Conservation (phyloP, 2,329 filamentous ascomycete species). For the Cercospora zeina region DNA sequence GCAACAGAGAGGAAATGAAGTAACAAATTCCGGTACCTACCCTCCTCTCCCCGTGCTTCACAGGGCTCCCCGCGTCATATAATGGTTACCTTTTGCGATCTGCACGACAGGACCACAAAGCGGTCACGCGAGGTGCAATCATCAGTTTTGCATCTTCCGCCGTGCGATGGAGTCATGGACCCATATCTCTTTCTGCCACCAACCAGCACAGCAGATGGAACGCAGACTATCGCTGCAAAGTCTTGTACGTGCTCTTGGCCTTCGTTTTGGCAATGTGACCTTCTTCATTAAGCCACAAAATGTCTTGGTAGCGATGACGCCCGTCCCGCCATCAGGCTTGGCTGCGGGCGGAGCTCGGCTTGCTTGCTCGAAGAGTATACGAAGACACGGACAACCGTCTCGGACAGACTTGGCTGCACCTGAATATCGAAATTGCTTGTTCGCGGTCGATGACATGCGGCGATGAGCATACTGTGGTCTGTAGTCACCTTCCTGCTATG, state of each 20-base stretch:
- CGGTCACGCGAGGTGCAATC: constrained; percentile 8
- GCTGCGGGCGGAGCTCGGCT: constrained; percentile 13
- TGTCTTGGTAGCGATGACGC: constrained; percentile 16
- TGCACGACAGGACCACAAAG: constrained; percentile 2
- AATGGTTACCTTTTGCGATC: constrained; percentile 4
- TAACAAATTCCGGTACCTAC: not conserved
- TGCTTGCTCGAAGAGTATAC: constrained; percentile 12
- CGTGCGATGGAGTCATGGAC: not conserved
- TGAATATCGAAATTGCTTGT: not conserved
- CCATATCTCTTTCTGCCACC: constrained; percentile 10
- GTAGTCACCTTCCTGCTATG: not conserved
- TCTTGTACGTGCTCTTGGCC: constrained; percentile 16
- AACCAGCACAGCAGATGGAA: constrained; percentile 10
- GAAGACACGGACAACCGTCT: not conserved
- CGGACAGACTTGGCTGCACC: not conserved
- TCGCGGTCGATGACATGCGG: not conserved
- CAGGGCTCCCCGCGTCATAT: constrained; percentile 6
- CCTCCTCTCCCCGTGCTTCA: not conserved
- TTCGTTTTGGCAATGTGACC: constrained; percentile 17
- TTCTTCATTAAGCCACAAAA: constrained; percentile 19
- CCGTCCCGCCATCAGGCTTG: constrained; percentile 1
- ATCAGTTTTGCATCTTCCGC: not conserved
- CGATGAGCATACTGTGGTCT: not conserved
- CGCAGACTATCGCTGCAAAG: constrained; percentile 3
- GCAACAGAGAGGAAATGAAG: not conserved